Evolutionary conservation across 1,284 basidiomycete genomes (phyloP).

Genomic region (Leccinum ponderosum): DNA sequence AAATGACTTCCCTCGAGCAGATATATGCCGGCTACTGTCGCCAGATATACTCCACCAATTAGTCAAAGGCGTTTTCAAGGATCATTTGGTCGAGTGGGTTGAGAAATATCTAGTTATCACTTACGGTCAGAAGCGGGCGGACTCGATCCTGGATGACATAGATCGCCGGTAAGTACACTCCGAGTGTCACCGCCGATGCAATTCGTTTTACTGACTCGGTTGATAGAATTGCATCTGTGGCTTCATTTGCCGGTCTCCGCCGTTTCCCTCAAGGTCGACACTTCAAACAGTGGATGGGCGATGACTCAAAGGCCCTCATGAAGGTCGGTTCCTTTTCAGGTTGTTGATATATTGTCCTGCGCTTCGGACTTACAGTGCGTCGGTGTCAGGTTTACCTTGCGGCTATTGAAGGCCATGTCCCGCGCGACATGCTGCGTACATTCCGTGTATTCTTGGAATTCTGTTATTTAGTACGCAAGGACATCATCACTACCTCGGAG

Average conservation of each 20-base stretch:
- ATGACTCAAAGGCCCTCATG: neutral
- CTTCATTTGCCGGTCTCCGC: neutral
- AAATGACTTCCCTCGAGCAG: conserved; percentile 8
- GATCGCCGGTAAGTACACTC: neutral
- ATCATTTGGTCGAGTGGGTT: conserved; percentile 13
- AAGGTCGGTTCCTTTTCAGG: neutral
- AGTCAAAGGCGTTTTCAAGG: conserved; percentile 3
- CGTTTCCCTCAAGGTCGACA: neutral
- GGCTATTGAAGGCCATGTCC: neutral
- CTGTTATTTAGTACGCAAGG: neutral
- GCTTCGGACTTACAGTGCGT: too few relatives aligned
- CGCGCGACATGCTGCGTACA: neutral
- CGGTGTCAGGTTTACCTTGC: neutral
- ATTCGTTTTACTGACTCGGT: neutral
- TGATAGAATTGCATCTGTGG: neutral
- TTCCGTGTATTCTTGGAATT: neutral
- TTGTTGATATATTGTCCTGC: too few relatives aligned
- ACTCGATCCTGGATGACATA: neutral
- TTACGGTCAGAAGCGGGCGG: neutral
- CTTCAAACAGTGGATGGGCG: conserved; percentile 1
- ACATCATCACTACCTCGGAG: neutral
- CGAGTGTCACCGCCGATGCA: too few relatives aligned
- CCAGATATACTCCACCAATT: conserved; percentile 16
- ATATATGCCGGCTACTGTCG: conserved; percentile 7
- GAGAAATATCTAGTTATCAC: conserved; percentile 2